Percentiles rank a stretch among this genome's conserved stretches.
Evolutionary conservation across 2,329 filamentous ascomycete species (phyloP).

Genomic region (Nemania serpens): DNA sequence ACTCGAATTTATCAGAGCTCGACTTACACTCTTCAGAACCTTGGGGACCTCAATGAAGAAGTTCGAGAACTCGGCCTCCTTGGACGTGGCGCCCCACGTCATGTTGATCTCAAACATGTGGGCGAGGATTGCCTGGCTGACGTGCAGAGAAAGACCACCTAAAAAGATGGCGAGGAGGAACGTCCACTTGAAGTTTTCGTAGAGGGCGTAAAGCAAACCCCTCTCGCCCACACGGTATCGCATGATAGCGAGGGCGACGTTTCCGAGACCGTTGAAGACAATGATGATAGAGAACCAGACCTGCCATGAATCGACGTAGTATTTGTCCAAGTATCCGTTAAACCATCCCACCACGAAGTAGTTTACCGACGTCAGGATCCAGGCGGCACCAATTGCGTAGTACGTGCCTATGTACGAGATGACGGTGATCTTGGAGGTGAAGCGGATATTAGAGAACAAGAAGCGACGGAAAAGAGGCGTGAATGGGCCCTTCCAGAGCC

Average conservation of each 20-base stretch:
- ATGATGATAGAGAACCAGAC: conserved; percentile 82
- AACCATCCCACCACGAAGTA: conserved; percentile 76
- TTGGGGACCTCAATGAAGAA: conserved; percentile 85
- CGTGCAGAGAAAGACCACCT: conserved; percentile 78
- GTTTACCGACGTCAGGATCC: conserved; percentile 69
- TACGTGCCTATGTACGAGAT: conserved; percentile 63
- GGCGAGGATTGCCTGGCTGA: conserved; percentile 76
- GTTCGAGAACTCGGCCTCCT: conserved; percentile 79
- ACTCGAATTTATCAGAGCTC: conserved; percentile 46
- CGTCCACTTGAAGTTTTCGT: conserved; percentile 75
- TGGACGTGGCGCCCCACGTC: conserved; percentile 83
- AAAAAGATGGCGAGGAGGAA: conserved; percentile 78
- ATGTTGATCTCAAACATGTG: conserved; percentile 89
- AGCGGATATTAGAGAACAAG: conserved; percentile 62
- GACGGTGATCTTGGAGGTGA: conserved; percentile 72
- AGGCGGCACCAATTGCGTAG: conserved; percentile 70
- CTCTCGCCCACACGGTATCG: conserved; percentile 72
- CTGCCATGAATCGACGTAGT: conserved; percentile 73
- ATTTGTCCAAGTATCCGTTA: conserved; percentile 68
- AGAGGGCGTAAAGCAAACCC: conserved; percentile 59
- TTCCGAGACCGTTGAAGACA: conserved; percentile 77
- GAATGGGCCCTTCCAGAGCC: conserved; percentile 66
- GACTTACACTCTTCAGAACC: conserved; percentile 75
- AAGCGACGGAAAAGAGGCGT: conserved; percentile 67
- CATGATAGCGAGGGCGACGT: conserved; percentile 72